These are phyloP conservation scores for Serendipita sp. DNA, from an alignment of 768 basidiomycete species.

Conservation along the genomic window DNA sequence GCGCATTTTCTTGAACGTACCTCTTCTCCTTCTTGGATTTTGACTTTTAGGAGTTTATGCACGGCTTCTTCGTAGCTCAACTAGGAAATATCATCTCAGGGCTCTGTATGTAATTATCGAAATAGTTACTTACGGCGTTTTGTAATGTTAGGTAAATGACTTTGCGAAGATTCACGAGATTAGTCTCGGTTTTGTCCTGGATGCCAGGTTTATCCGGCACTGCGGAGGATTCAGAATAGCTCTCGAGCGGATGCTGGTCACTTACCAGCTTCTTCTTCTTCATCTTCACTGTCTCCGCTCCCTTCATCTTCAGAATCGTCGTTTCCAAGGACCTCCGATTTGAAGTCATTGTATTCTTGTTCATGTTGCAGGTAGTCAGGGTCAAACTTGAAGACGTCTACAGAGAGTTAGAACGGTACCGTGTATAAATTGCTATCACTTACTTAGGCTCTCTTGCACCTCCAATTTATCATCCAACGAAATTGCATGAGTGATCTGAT, in stretches of 20 bases:
- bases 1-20: constrained; percentile 27
- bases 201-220: constrained; percentile 77
- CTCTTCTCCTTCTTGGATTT: constrained; percentile 86
- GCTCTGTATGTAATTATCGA: constrained; percentile 1
- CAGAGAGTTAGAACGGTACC: constrained; percentile 10
- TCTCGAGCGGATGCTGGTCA: constrained; percentile 7
- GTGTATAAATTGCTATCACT: constrained; percentile 20
- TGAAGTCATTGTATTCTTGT: constrained; percentile 84
- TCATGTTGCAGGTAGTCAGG: constrained; percentile 80
- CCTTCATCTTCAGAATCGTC: constrained; percentile 48
- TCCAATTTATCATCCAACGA: constrained; percentile 86
- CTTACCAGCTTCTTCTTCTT: constrained; percentile 36
- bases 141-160: constrained; percentile 96
- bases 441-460: constrained; percentile 88
- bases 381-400: constrained; percentile 93
- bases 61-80: constrained; percentile 98
- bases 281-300: constrained; percentile 42
- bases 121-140: constrained; percentile 48
- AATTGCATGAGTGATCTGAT: constrained; percentile 91
- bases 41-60: constrained; percentile 90
- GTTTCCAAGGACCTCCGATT: constrained; percentile 84
- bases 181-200: constrained; percentile 87
- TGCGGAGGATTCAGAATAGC: constrained; percentile 18
- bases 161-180: constrained; percentile 85
- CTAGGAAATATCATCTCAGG: constrained; percentile 8